Percentiles rank a stretch among this genome's conserved stretches.
Evolutionary conservation across 2,329 filamentous ascomycete genomes (phyloP).

Genomic region (Neopestalotiopsis clavispora): DNA sequence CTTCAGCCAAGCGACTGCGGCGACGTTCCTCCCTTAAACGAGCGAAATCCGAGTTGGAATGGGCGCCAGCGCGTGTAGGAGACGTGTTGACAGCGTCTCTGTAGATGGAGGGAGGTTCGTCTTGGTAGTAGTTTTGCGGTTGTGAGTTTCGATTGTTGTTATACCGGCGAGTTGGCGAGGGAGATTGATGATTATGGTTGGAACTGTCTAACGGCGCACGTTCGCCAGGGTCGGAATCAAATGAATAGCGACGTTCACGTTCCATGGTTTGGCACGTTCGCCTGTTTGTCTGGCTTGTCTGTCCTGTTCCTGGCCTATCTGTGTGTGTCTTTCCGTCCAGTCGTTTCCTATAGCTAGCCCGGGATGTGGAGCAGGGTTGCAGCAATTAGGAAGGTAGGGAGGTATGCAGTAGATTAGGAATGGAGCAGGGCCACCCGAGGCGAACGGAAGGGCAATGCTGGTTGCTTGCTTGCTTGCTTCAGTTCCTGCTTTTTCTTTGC

Average conservation of each 20-base stretch:
- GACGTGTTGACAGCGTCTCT: slow-evolving; percentile 23
- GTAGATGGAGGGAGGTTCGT: slow-evolving; percentile 27
- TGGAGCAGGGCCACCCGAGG: slow-evolving; percentile 6
- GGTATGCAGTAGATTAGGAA: slow-evolving; percentile 5
- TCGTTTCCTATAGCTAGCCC: slow-evolving; percentile 1
- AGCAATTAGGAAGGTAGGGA: slow-evolving; percentile 13
- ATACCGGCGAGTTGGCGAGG: slow-evolving; percentile 17
- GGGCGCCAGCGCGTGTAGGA: slow-evolving; percentile 28
- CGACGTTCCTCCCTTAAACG: slow-evolving; percentile 40
- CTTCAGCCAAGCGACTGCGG: slow-evolving; percentile 31
- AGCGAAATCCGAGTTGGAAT: slow-evolving; percentile 44
- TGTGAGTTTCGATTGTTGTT: slow-evolving; percentile 15
- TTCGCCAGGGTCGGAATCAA: slow-evolving; percentile 35
- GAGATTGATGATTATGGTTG: slow-evolving; percentile 22
- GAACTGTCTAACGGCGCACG: slow-evolving; percentile 33
- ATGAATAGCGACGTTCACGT: slow-evolving; percentile 35
- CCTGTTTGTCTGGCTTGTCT: background rate
- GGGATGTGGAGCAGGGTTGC: slow-evolving; percentile 5
- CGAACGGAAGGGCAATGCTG: slow-evolving; percentile 2
- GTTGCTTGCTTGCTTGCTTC: background rate
- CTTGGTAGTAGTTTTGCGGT: slow-evolving; percentile 27
- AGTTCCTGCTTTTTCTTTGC: background rate
- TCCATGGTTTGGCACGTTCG: slow-evolving; percentile 25
- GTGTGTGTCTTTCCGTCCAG: background rate
- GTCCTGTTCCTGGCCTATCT: background rate